phyloP scores from a whole-genome alignment of 208 protist species.

The Novymonas esmeraldas region DNA sequence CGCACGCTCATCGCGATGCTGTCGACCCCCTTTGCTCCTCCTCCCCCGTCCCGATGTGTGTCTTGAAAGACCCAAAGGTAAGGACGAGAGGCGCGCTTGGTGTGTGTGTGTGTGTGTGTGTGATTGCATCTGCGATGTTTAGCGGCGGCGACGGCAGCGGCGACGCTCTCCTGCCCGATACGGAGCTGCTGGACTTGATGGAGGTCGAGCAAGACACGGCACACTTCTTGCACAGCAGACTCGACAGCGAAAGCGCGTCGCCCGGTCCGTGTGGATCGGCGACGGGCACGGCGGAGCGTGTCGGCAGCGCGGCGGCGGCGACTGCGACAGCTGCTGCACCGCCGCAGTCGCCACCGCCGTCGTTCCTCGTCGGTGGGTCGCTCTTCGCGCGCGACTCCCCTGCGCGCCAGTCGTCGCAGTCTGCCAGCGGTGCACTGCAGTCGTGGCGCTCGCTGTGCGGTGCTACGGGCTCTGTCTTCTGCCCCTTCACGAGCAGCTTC shows the following conservation, averaged over 20 bases:
- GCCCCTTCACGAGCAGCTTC: constrained; percentile 64
- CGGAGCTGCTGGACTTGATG: constrained; percentile 40
- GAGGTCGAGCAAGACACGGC: constrained; percentile 19
- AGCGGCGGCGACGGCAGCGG: background rate
- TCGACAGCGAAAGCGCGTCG: background rate
- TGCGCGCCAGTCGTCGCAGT: background rate
- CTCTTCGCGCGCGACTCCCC: constrained; percentile 32
- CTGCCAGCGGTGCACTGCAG: constrained; percentile 2
- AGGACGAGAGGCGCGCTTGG: too few species aligned
- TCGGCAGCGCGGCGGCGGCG: background rate
- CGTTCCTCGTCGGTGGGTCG: constrained; percentile 54
- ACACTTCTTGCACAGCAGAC: background rate
- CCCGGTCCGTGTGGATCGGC: background rate
- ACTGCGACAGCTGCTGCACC: background rate
- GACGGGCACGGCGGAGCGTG: background rate
- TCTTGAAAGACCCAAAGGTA: too few species aligned
- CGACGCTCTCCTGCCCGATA: constrained; percentile 3
- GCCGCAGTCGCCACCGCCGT: background rate
- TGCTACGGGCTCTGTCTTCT: constrained; percentile 44
- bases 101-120: too few species aligned
- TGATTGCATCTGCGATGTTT: background rate
- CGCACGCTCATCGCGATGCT: constrained; percentile 18
- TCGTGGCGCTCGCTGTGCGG: constrained; percentile 2
- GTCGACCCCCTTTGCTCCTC: constrained; percentile 15
- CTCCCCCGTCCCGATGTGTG: too few species aligned